Base-by-base conservation (phyloP, 768 basidiomycete species). In the Mycena rebaudengoi region DNA sequence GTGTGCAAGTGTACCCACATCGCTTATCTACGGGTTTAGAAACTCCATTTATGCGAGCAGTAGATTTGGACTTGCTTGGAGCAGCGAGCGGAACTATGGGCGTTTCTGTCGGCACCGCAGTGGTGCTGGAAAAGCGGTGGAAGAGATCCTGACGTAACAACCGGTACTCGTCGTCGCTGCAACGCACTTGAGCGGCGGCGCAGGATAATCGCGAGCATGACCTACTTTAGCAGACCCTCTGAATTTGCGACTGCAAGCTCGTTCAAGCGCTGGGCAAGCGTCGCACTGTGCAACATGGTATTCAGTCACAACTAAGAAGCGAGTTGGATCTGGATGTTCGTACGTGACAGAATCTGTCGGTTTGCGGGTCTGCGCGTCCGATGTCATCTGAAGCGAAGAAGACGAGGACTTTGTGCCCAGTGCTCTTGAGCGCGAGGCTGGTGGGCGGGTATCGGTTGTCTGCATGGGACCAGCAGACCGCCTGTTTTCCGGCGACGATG, bases 121-220 rank as follows among this genome's bases (percentile, higher is more conserved):
- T 78, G 51, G 80, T 83, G 63, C 78, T 86, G 16, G 91, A 83
- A 70, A 92, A 87, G 53, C 94, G 86, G 73, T 94, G 91, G 68
- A 95, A 95, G 37, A 95, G 80, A 71, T 89, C 92, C 75, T 94
- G 92, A 43, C 94, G 88, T 13, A 95, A 83, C 41, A 95, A 75
- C 51, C 93, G 88, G 73, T 95, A 95, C 73, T 94, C 94, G 68
- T 94, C 91, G 75, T 95, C 91, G 72, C 94, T 95, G 69, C 32
- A 52, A 32, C 20, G 45, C 41, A 55, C 33, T 26, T 43, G 39
- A 39, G 41, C 16, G 39, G 63, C 32, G 46, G 45, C 30, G 45
- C n/a, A 21, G 43, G 14, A 52, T 56, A 16, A 21, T 50, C 40
- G 50, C 55, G 64, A 16, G 20, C 23, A 44, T 66, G 33, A 77